Percentiles rank a stretch among this genome's conserved stretches.
phyloP scores from a whole-genome alignment of 2,329 filamentous ascomycete species.

The Aschersonia sp. region DNA sequence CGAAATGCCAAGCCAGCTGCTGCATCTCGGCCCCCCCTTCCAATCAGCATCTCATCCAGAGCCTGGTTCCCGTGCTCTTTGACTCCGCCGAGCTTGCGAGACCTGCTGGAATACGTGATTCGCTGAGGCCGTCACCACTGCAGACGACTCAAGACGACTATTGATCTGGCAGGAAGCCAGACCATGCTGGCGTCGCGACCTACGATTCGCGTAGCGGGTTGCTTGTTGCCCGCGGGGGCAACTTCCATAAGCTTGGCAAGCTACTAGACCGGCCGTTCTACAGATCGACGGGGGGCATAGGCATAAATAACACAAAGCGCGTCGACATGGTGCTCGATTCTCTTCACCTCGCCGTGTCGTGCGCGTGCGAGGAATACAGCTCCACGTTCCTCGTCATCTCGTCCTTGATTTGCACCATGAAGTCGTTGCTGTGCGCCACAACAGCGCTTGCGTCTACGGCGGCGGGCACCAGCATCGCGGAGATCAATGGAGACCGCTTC shows the following conservation, averaged over 20 bases:
- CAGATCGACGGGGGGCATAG: too few species aligned
- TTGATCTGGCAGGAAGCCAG: not conserved
- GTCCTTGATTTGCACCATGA: not conserved
- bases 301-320: not conserved
- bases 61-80: too few species aligned
- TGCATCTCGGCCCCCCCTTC: too few species aligned
- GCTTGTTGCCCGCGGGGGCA: not conserved
- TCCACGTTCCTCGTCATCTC: not conserved
- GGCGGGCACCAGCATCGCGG: slow-evolving; percentile 33
- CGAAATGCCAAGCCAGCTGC: too few species aligned
- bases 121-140: too few species aligned
- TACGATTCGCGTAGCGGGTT: not conserved
- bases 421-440: not conserved
- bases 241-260: not conserved
- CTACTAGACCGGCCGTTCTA: not conserved
- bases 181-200: not conserved
- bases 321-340: not conserved
- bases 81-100: too few species aligned
- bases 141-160: not conserved
- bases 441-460: slow-evolving; percentile 11
- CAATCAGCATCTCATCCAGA: too few species aligned
- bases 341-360: not conserved
- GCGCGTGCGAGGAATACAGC: not conserved
- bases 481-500: slow-evolving; percentile 53
- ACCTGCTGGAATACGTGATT: too few species aligned